Evolutionary conservation across 2,329 filamentous ascomycete species (phyloP).

Genomic region (Remersonia thermophila): DNA sequence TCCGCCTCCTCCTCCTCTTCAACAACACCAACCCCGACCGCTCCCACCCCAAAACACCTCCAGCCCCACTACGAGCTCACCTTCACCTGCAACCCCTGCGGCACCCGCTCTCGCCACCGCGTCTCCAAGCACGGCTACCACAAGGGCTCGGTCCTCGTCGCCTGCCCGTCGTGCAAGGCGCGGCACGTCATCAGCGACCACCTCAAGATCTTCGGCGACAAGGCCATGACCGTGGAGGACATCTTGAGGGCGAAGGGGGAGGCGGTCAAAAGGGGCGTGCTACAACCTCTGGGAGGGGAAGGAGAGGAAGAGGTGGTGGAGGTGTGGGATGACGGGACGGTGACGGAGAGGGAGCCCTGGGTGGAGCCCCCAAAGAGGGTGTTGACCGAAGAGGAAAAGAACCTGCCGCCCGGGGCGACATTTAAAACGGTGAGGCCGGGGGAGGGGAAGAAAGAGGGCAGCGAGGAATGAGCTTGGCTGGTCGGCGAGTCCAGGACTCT

Average conservation of each 20-base stretch:
- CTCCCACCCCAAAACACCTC: constrained; percentile 24
- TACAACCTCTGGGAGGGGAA: constrained; percentile 25
- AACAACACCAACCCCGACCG: constrained; percentile 32
- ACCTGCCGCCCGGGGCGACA: constrained; percentile 18
- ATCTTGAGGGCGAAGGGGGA: constrained; percentile 65
- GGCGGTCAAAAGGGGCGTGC: constrained; percentile 56
- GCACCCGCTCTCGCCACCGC: constrained; percentile 65
- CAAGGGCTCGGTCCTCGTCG: constrained; percentile 75
- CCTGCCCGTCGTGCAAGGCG: constrained; percentile 75
- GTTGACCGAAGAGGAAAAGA: constrained; percentile 3
- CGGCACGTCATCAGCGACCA: constrained; percentile 90
- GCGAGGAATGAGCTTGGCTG: not conserved
- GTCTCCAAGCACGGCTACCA: constrained; percentile 95
- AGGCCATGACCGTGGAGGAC: constrained; percentile 60
- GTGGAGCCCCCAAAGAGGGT: constrained; percentile 4
- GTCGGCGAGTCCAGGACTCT: too few species aligned
- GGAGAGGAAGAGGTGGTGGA: constrained; percentile 77
- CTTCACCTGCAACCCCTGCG: constrained; percentile 87
- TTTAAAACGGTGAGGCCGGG: constrained; percentile 17
- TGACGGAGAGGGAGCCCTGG: constrained; percentile 20
- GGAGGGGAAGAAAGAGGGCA: not conserved
- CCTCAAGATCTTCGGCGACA: constrained; percentile 63
- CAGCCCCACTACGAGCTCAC: constrained; percentile 72
- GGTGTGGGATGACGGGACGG: constrained; percentile 68
- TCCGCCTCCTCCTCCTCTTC: not conserved